Evolutionary conservation across 345 rosid genomes (phyloP).

Genomic region (Salix dunnii): DNA sequence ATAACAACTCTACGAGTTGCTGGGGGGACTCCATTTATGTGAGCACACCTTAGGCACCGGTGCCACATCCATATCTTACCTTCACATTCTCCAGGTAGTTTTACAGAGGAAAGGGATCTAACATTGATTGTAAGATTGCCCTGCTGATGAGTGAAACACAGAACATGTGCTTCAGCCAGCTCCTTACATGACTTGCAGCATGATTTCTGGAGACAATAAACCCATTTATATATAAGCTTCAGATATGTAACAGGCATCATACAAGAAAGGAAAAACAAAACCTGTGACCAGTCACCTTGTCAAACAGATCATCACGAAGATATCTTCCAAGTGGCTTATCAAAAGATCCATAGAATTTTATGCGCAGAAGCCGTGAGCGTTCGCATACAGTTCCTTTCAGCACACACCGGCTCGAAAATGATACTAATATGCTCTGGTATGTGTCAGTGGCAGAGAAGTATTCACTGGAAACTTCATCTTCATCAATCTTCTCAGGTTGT

Average conservation of each 20-base stretch:
- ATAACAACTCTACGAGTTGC: conserved; percentile 91
- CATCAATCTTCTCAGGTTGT: conserved; percentile 45
- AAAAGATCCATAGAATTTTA: conserved; percentile 89
- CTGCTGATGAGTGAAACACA: conserved; percentile 90
- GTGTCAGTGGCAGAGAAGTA: conserved; percentile 76
- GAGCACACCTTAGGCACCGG: conserved; percentile 87
- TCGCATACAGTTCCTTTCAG: conserved; percentile 84
- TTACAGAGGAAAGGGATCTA: conserved; percentile 55
- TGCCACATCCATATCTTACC: conserved; percentile 99
- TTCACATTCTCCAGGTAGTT: conserved; percentile 84
- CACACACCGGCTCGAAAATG: conserved; percentile 84
- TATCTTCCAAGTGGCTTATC: conserved; percentile 97
- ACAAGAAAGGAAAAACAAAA: not conserved
- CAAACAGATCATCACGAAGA: conserved; percentile 74
- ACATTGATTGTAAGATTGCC: conserved; percentile 96
- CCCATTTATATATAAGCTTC: conserved; percentile 11
- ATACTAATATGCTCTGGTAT: conserved; percentile 85
- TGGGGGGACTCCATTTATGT: conserved; percentile 84
- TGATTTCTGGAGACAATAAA: conserved; percentile 42
- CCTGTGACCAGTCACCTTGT: conserved; percentile 50
- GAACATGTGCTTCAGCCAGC: conserved; percentile 82
- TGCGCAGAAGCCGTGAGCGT: conserved; percentile 81
- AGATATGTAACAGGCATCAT: not conserved
- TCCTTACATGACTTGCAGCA: conserved; percentile 69
- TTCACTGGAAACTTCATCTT: conserved; percentile 56